Conservation (phyloP, 768 basidiomycete species). For the Pleurotus sapidus region DNA sequence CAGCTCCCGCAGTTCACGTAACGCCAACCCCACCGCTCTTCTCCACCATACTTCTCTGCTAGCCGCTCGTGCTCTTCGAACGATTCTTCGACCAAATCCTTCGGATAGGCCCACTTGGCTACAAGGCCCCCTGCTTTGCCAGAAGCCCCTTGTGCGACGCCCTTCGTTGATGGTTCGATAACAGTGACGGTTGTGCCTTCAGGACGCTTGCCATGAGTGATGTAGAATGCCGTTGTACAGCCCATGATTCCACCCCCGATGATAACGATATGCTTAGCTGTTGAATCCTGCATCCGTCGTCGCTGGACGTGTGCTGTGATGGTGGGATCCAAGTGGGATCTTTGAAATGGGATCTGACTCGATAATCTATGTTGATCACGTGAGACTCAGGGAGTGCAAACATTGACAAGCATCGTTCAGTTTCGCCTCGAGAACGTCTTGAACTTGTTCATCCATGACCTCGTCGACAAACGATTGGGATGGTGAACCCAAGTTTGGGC, state of each 20-base stretch:
- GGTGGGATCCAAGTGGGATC: conserved; percentile 6
- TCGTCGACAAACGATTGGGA: not conserved
- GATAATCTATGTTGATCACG: not conserved
- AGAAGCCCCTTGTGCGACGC: conserved; percentile 67
- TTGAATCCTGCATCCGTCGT: not conserved
- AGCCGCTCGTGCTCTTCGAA: conserved; percentile 74
- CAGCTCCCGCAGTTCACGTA: conserved; percentile 71
- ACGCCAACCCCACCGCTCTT: conserved; percentile 81
- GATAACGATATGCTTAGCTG: conserved; percentile 54
- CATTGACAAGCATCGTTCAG: not conserved
- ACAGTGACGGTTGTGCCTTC: conserved; percentile 53
- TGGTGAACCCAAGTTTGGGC: not conserved
- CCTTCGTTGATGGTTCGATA: conserved; percentile 65
- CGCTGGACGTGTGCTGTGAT: not conserved
- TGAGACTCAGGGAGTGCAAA: not conserved
- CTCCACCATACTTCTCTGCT: conserved; percentile 66
- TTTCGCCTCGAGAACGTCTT: not conserved
- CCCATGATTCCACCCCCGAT: conserved; percentile 89
- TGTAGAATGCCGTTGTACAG: conserved; percentile 79
- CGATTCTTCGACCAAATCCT: conserved; percentile 66
- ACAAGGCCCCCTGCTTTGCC: conserved; percentile 86
- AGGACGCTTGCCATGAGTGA: conserved; percentile 48
- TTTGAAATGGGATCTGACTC: not conserved
- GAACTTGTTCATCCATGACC: not conserved
- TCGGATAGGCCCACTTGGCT: conserved; percentile 82